phyloP scores from a whole-genome alignment of 1,139 yeast species.

The Saccharomyces pastorianus region DNA sequence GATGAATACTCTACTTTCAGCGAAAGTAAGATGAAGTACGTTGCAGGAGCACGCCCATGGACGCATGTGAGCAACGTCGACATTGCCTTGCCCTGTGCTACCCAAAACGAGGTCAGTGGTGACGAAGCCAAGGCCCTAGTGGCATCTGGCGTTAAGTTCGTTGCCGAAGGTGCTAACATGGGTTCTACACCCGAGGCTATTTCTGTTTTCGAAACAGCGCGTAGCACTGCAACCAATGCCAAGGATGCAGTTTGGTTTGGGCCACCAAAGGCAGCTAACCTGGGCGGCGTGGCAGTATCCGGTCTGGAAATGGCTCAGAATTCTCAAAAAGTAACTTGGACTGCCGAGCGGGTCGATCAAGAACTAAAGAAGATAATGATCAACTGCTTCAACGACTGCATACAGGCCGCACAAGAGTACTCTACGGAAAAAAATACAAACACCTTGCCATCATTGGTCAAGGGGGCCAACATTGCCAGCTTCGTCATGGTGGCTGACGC shows the following conservation, averaged over 20 bases:
- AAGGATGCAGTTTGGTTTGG: slow-evolving; percentile 80
- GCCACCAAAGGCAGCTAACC: slow-evolving; percentile 98
- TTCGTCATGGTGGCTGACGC: slow-evolving; percentile 97
- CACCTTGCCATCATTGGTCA: slow-evolving; percentile 82
- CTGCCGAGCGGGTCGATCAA: slow-evolving; percentile 77
- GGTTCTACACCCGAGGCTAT: slow-evolving; percentile 97
- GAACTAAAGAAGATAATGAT: slow-evolving; percentile 87
- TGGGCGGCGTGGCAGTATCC: slow-evolving; percentile 98
- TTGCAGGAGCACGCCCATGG: slow-evolving; percentile 96
- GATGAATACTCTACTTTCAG: slow-evolving; percentile 54
- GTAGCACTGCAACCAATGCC: slow-evolving; percentile 43
- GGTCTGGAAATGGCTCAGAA: slow-evolving; percentile 99
- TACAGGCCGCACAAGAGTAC: slow-evolving; percentile 75
- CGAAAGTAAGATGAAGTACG: slow-evolving; percentile 56
- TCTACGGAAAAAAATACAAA: slow-evolving; percentile 49
- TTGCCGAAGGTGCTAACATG: slow-evolving; percentile 99
- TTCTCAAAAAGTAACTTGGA: slow-evolving; percentile 87
- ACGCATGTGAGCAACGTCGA: slow-evolving; percentile 83
- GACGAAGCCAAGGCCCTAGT: slow-evolving; percentile 92
- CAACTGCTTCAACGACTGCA: slow-evolving; percentile 86
- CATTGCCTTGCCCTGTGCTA: slow-evolving; percentile 95
- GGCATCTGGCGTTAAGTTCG: slow-evolving; percentile 82
- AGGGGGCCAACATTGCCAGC: slow-evolving; percentile 99
- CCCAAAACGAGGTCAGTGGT: slow-evolving; percentile 95
- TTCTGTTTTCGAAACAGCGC: slow-evolving; percentile 82